Percentiles rank a stretch among this genome's conserved stretches.
Evolutionary conservation across 371 early-diverging fungal genomes (phyloP).

Genomic region (Basidiobolus meristosporus): DNA sequence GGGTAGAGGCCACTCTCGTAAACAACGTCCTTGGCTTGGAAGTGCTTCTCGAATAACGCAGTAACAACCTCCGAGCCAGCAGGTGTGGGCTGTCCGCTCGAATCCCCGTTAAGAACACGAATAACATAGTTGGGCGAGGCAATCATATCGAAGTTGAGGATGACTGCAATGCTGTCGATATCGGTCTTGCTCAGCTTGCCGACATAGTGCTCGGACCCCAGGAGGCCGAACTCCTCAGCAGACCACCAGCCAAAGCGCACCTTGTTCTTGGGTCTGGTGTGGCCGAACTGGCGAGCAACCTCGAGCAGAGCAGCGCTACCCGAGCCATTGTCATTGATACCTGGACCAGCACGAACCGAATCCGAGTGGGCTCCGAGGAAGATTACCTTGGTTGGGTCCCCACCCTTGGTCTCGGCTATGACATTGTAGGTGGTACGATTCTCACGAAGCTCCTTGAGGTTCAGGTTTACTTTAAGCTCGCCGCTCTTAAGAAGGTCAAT

Average conservation of each 20-base stretch:
- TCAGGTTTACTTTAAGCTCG: conserved; percentile 10
- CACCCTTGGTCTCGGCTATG: too few species aligned
- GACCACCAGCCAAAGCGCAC: conserved; percentile 44
- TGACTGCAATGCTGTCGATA: conserved; percentile 18
- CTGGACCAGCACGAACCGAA: conserved; percentile 27
- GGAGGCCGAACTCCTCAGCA: conserved; percentile 41
- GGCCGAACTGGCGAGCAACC: conserved; percentile 15
- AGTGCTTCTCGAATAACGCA: conserved; percentile 23
- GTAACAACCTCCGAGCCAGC: conserved; percentile 13
- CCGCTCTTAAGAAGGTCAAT: conserved; percentile 6
- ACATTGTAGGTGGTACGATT: too few species aligned
- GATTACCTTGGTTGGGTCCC: too few species aligned
- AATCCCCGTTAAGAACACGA: conserved; percentile 14
- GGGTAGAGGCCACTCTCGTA: not conserved
- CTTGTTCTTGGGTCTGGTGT: conserved; percentile 11
- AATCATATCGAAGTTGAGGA: conserved; percentile 46
- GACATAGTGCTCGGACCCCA: conserved; percentile 31
- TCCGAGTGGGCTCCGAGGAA: conserved; percentile 4
- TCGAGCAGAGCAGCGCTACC: conserved; percentile 35
- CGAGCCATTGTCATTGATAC: conserved; percentile 32
- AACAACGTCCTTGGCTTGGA: conserved; percentile 7
- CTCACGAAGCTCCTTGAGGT: conserved; percentile 5
- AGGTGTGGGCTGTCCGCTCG: conserved; percentile 2
- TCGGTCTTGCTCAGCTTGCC: conserved; percentile 3
- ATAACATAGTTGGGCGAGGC: conserved; percentile 38